Percentiles rank a stretch among this genome's conserved stretches.
Evolutionary conservation across 2,329 filamentous ascomycete species (phyloP).

Genomic region (Onygenales sp.): DNA sequence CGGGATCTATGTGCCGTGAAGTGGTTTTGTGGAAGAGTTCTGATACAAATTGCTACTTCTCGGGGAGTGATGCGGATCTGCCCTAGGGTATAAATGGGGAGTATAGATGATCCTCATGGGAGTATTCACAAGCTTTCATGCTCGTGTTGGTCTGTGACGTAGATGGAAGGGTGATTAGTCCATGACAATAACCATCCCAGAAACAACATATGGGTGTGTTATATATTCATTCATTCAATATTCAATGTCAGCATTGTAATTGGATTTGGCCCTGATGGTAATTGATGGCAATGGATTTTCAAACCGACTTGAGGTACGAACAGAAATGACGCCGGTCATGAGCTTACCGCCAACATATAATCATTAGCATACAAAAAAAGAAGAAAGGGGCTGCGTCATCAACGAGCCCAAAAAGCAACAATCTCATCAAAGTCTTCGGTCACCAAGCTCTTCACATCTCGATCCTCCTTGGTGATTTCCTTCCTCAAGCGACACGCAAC

Average conservation of each 20-base stretch:
- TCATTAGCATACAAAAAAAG: not conserved
- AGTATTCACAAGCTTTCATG: no score
- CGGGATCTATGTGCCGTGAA: slow-evolving; percentile 17
- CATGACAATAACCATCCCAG: no score
- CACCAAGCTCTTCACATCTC: slow-evolving; percentile 10
- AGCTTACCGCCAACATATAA: slow-evolving; percentile 15
- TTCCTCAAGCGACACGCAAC: slow-evolving; percentile 14
- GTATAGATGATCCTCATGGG: no score
- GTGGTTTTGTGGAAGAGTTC: no score
- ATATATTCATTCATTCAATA: no score
- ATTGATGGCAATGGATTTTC: not conserved
- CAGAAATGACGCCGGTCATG: not conserved
- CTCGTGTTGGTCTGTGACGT: no score
- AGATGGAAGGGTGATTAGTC: no score
- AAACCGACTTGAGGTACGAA: not conserved
- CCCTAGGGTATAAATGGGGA: no score
- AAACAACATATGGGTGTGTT: no score
- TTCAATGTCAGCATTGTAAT: not conserved
- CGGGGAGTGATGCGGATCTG: no score
- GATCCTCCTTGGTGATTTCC: slow-evolving; percentile 14
- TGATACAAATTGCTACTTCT: no score
- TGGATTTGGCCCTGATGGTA: not conserved
- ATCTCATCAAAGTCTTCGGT: slow-evolving; percentile 15
- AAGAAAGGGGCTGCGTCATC: not conserved
- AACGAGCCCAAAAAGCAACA: slow-evolving; percentile 12